Conservation (phyloP, 345 rosid species). For the Populus pruinosa region DNA sequence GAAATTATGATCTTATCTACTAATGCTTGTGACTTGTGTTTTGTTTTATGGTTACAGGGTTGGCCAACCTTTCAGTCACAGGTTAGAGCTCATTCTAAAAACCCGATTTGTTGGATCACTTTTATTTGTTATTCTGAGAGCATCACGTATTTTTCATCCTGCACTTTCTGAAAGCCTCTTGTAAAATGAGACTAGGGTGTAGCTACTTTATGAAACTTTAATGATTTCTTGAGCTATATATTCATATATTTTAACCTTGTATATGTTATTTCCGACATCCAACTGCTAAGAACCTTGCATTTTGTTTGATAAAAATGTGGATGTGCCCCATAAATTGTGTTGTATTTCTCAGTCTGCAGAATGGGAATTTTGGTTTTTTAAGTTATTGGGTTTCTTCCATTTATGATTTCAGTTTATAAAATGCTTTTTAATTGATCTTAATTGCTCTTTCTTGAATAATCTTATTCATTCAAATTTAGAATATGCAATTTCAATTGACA, state of each 20-base stretch:
- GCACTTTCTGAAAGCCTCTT: neutral
- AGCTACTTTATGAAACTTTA: neutral
- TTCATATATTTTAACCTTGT: neutral
- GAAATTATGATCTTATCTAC: slow-evolving; percentile 6
- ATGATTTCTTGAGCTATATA: neutral
- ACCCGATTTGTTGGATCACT: slow-evolving; percentile 14
- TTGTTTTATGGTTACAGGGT: slow-evolving; percentile 49
- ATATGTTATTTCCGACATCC: neutral
- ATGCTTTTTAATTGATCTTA: neutral
- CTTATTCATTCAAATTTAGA: neutral
- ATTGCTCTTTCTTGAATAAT: neutral
- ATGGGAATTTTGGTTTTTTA: neutral
- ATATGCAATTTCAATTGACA: neutral
- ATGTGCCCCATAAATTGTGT: neutral
- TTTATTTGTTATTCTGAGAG: neutral
- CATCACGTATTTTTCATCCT: neutral
- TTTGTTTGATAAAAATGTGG: neutral
- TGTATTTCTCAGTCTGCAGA: neutral
- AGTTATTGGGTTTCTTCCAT: neutral
- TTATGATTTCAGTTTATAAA: neutral
- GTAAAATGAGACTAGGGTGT: neutral
- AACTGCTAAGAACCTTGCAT: neutral
- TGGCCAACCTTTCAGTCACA: slow-evolving; percentile 78
- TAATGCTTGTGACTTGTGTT: slow-evolving; percentile 14
- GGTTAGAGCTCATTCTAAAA: slow-evolving; percentile 54